Base-by-base conservation (phyloP, 306 rosid species). In the Dicorynia guianensis region DNA sequence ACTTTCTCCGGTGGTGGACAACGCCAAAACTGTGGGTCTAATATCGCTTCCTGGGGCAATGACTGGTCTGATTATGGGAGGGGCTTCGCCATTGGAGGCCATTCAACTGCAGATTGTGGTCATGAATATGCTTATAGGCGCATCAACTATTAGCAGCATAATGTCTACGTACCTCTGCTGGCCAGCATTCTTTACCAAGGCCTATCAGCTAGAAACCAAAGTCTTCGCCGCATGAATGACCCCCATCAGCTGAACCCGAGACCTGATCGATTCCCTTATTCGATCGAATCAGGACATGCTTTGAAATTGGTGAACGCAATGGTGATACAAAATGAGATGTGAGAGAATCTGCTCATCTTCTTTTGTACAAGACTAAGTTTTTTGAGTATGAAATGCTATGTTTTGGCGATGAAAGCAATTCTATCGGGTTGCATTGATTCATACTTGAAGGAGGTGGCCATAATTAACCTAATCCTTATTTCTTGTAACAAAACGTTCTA, bases 41-140 rank as follows among this genome's bases (percentile, higher is more conserved):
- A 92, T 95, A 30, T 90, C 99, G 3, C 96, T 95, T 58, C 97
- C 99, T 0, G 99, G 99, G 4, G 99, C 98, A 25, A 95, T 95
- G 99, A 92, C 99, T 1, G 99, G 99, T 11, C 91, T 95, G 1
- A 95, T 95, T 39, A 92, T 95, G 98, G 99, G 98, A 79, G 99
- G 99, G 35, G 97, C 99, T 9, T 95, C 99, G 0, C 99, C 99
- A 0, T 39, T 95, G 36, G 99, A 92, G 83, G 99, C 99, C 33
- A 90, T 95, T 87, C 99, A 87, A 6, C 84, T 95, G 3, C 99
- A 95, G 78, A 92, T 95, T 61, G 95, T 95, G 35, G 99, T 95
- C 6, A 95, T 95, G 99, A 95, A 95, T 75, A 92, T 95, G 87
- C 78, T 95, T n/a, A 84, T 95, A 4, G 99, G 99, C 18, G 97